A percentile compares a stretch with the other conserved stretches of the same genome.
Evolutionary conservation across 164 flowering plant genomes (phyloP).

Genomic region (Warburgia ugandensis): DNA sequence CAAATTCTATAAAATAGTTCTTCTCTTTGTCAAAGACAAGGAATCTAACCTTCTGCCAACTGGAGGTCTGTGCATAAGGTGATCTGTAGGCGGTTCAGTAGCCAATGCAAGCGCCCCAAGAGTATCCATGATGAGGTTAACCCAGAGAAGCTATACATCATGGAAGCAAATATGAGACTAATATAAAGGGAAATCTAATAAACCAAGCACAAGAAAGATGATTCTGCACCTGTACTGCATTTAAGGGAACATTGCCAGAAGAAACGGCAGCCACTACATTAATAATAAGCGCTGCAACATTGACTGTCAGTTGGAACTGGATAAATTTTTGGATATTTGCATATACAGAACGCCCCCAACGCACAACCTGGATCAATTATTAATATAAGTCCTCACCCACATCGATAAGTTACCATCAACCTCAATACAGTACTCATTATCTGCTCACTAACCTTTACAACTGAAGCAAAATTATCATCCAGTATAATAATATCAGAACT

Average conservation of each 20-base stretch:
- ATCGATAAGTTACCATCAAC: too few species aligned
- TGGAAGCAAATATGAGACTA: background rate
- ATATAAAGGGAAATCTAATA: background rate
- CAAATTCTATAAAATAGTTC: too few species aligned
- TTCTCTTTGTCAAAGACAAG: background rate
- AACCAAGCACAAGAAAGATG: slow-evolving; percentile 1
- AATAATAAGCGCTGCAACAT: slow-evolving; percentile 86
- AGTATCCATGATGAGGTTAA: slow-evolving; percentile 96
- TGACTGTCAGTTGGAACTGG: slow-evolving; percentile 95
- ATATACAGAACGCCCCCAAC: slow-evolving; percentile 97
- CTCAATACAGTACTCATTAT: background rate
- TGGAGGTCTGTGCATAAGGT: slow-evolving; percentile 79
- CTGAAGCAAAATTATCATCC: slow-evolving; percentile 93
- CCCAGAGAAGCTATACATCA: slow-evolving; percentile 82
- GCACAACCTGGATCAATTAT: slow-evolving; percentile 58
- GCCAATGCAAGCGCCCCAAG: slow-evolving; percentile 98
- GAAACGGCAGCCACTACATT: slow-evolving; percentile 87
- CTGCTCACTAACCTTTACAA: slow-evolving; percentile 65
- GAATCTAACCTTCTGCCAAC: slow-evolving; percentile 74
- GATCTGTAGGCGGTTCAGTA: slow-evolving; percentile 95
- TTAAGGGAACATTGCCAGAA: slow-evolving; percentile 79
- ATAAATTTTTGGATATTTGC: slow-evolving; percentile 96
- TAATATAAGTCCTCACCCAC: background rate
- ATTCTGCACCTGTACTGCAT: slow-evolving; percentile 74
- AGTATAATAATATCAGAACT: slow-evolving; percentile 94